A percentile compares a stretch with the other conserved stretches of the same genome.
These are phyloP conservation scores for Russula olivacea DNA, from an alignment of 768 basidiomycete species.

Conservation along the genomic window DNA sequence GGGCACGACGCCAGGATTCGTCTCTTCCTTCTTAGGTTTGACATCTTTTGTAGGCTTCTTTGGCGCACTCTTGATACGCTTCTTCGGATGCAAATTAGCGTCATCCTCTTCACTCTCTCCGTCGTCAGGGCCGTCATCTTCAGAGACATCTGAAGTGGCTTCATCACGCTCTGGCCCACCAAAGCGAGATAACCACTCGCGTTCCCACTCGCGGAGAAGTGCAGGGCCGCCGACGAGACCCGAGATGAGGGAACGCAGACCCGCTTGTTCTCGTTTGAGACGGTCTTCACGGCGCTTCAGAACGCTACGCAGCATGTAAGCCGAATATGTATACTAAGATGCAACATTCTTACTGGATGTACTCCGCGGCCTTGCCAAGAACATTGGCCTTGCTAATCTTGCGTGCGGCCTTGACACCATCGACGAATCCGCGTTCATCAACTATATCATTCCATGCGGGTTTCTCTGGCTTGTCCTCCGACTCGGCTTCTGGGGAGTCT, in stretches of 20 bases:
- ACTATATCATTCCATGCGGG: constrained; percentile 43
- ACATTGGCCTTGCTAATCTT: constrained; percentile 91
- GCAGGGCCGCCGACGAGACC: constrained; percentile 72
- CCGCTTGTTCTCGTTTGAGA: constrained; percentile 68
- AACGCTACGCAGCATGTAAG: constrained; percentile 41
- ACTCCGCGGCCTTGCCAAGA: constrained; percentile 85
- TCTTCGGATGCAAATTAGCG: constrained; percentile 49
- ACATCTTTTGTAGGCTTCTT: constrained; percentile 37
- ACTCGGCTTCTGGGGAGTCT: not conserved
- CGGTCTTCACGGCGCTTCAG: constrained; percentile 72
- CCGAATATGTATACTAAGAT: not conserved
- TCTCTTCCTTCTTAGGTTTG: constrained; percentile 36
- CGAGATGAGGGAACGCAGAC: constrained; percentile 58
- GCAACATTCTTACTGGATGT: constrained; percentile 50
- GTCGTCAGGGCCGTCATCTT: constrained; percentile 45
- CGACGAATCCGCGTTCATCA: constrained; percentile 82
- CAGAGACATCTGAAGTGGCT: constrained; percentile 36
- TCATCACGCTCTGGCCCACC: constrained; percentile 74
- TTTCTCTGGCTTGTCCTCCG: constrained; percentile 8
- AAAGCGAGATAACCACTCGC: constrained; percentile 64
- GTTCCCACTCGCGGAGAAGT: constrained; percentile 69
- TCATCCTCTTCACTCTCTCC: constrained; percentile 40
- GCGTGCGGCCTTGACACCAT: constrained; percentile 87
- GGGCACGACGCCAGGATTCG: constrained; percentile 36
- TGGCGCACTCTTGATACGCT: constrained; percentile 50